These are phyloP conservation scores for Lasiosphaeria hispida DNA, from an alignment of 495 filamentous ascomycete genomes.

Conservation along the genomic window DNA sequence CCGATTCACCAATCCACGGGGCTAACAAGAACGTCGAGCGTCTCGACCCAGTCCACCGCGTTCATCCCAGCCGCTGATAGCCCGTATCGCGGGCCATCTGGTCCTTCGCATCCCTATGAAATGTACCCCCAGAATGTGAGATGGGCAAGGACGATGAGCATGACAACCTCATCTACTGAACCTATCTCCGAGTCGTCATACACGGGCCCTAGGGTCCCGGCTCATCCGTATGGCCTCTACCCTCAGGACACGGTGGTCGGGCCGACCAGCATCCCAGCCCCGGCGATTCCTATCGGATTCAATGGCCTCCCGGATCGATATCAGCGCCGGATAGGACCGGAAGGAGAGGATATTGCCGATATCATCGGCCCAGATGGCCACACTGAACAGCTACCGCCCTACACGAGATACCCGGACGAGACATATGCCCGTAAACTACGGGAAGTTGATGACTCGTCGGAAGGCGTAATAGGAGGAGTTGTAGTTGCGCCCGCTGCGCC, in stretches of 20 bases:
- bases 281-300: constrained; percentile 69
- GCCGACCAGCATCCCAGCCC: constrained; percentile 11
- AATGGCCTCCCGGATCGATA: constrained; percentile 62
- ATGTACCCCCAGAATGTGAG: constrained; percentile 79
- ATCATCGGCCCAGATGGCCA: constrained; percentile 89
- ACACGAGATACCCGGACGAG: constrained; percentile 51
- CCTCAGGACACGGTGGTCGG: constrained; percentile 59
- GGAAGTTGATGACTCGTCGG: constrained; percentile 9
- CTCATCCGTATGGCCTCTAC: constrained; percentile 83
- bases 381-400: constrained; percentile 85
- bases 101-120: constrained; percentile 84
- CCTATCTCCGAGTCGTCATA: constrained; percentile 59
- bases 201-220: constrained; percentile 62
- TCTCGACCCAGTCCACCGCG: constrained; percentile 41
- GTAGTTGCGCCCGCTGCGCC: constrained; percentile 15
- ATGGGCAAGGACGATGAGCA: constrained; percentile 60
- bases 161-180: constrained; percentile 58
- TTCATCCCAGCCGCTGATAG: constrained; percentile 51
- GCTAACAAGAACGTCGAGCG: constrained; percentile 29
- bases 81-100: constrained; percentile 58
- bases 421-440: constrained; percentile 21
- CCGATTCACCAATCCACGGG: constrained; percentile 23
- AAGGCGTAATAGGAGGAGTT: not conserved
- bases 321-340: constrained; percentile 68
- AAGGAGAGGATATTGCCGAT: constrained; percentile 80